Conservation (phyloP, 805 yeast genomes). For the Teunomyces stri region DNA sequence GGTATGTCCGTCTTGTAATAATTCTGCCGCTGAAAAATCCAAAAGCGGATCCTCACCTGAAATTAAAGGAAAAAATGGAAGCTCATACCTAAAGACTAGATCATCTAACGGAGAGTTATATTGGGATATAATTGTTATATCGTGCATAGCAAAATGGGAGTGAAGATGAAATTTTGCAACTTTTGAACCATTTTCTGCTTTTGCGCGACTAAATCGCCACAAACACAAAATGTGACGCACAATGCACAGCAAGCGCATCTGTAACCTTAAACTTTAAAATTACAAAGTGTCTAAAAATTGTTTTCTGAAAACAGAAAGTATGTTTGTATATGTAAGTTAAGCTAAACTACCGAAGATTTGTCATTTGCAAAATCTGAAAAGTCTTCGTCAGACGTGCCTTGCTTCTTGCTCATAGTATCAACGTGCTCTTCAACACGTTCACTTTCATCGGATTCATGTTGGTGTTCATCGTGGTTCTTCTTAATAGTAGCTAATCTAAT, state of each 20-base stretch:
- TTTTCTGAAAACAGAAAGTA: not conserved
- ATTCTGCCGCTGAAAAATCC: constrained; percentile 14
- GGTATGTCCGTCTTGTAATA: constrained; percentile 17
- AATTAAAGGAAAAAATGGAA: constrained; percentile 19
- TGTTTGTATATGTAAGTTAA: not conserved
- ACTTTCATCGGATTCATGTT: not conserved
- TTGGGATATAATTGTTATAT: not conserved
- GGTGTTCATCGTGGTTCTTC: constrained; percentile 20
- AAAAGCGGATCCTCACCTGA: constrained; percentile 15
- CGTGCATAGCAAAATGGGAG: not conserved
- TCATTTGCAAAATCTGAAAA: not conserved
- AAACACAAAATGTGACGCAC: not conserved
- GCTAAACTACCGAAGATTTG: not conserved
- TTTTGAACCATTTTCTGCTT: not conserved
- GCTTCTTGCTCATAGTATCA: not conserved
- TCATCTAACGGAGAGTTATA: not conserved
- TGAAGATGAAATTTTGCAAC: not conserved
- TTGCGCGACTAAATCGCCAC: not conserved
- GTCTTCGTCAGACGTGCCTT: not conserved
- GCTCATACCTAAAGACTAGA: constrained; percentile 8
- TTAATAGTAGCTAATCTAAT: constrained; percentile 27
- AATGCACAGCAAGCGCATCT: not conserved
- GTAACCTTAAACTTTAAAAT: not conserved
- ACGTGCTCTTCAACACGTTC: not conserved
- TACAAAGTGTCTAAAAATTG: not conserved